phyloP scores from a whole-genome alignment of 768 basidiomycete genomes.

The Lactarius vividus region DNA sequence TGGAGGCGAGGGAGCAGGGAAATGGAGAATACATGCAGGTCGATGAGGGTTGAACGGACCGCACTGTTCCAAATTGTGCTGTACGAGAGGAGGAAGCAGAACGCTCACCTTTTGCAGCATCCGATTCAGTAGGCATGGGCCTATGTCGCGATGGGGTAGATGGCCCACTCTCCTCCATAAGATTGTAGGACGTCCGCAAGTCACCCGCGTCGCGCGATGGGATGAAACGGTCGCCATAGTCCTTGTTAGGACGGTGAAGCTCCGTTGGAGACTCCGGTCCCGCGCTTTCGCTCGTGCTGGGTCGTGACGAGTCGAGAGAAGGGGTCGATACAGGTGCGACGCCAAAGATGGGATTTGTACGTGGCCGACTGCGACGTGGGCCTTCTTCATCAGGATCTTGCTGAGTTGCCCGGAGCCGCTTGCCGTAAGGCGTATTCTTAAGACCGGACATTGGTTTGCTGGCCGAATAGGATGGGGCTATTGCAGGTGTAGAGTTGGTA shows the following conservation, averaged over 20 bases:
- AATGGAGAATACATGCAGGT: background rate
- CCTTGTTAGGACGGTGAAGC: slow-evolving; percentile 28
- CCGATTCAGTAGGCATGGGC: slow-evolving; percentile 43
- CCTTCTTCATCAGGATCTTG: slow-evolving; percentile 57
- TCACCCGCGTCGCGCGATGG: slow-evolving; percentile 58
- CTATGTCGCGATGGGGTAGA: slow-evolving; percentile 41
- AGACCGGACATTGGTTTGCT: slow-evolving; percentile 58
- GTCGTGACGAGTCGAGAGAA: slow-evolving; percentile 50
- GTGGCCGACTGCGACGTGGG: slow-evolving; percentile 50
- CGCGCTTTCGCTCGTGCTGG: slow-evolving; percentile 52
- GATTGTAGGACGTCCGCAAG: slow-evolving; percentile 59
- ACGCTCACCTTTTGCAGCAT: slow-evolving; percentile 43
- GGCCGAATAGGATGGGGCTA: slow-evolving; percentile 16
- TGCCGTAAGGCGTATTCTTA: slow-evolving; percentile 84
- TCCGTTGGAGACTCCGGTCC: slow-evolving; percentile 45
- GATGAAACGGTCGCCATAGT: slow-evolving; percentile 60
- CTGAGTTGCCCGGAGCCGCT: slow-evolving; percentile 72
- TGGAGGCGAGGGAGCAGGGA: background rate
- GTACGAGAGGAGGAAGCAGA: background rate
- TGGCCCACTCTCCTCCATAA: slow-evolving; percentile 48
- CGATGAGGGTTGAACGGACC: background rate
- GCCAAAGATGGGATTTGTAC: slow-evolving; percentile 55
- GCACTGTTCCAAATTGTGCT: background rate
- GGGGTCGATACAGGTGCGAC: slow-evolving; percentile 50
- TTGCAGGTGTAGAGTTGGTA: slow-evolving; percentile 26